Evolutionary conservation across 352 stramenopile genomes (phyloP), one percentile per base, ranked within the genome.

Genomic region (Globisporangium cylindrosporum): DNA sequence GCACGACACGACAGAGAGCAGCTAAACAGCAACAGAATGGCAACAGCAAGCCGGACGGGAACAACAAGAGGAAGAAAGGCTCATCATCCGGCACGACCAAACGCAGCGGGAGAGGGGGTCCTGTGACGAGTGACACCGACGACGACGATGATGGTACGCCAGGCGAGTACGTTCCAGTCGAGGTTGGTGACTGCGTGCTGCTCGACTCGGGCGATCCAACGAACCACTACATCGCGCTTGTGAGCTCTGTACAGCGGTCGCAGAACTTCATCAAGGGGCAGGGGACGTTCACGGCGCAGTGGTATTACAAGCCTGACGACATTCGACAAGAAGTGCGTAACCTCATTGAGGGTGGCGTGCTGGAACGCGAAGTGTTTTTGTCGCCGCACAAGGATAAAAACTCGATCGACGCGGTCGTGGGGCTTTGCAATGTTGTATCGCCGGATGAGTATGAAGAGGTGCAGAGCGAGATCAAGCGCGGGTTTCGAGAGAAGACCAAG

Each of bases 221-320:
- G 29, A 75, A 95, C 62, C 72, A 83, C 25, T 93, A 78, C 59
- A 76, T 95, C 29, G 88, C 88, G 14, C 80, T 95, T 10, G 88
- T 95, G 25, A 90, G 81, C 68, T 83, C 75, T 7, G 78, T 95
- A 4, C 81, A 93, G 72, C 81, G 77, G 1, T 90, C 84, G 24
- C 79, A 84, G 59, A 79, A 80, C 15, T 70, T 76, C 54, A 66
- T 80, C 9, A 81, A 80, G 53, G 32, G 56, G 9, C 73, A 84
- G 32, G 76, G 64, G 3, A 80, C 72, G 20, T 95, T 95, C 67
- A 92, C 87, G 41, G 88, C 83, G 27, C 84, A 93, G 69, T 95
- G 88, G 88, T 95, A 92, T 59, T 95, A 93, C 70, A 93, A 93
- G 62, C 82, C 84, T 0, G 82, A 91, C 8, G 88, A 95, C 58